Base-by-base conservation (phyloP, 2,329 filamentous ascomycete genomes). In the Fusarium circinatum region DNA sequence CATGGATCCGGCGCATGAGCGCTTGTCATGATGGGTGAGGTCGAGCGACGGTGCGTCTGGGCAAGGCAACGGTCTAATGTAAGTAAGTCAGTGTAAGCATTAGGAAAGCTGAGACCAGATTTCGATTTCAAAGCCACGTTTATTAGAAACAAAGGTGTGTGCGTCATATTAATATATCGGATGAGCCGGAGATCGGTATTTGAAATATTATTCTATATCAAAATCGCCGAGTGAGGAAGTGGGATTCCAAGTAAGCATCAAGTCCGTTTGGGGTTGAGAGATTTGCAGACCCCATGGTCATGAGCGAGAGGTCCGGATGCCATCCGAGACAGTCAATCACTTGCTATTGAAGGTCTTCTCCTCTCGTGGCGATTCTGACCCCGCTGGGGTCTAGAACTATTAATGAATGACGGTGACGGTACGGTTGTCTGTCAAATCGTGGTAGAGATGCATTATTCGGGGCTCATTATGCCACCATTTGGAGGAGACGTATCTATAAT, bases 301-400 rank as follows among this genome's bases (percentile, higher is more conserved):
- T 49, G 58, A 62, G 38, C 30, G 49, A 69, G 71, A 65, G 71
- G 71, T 55, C 54, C 71, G 71, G 71, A 57, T 74, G 65, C 30
- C 65, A 69, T 68, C 71, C 58, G 71, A 69, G 64, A 68, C 63
- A 57, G 58, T 69, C 54, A 60, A 41, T 68, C 48, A 60, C 41
- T 60, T 32, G 39, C 7, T 47, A 22, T 38, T 28, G 34, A 48
- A 68, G 47, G 64, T 30, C 13, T 52, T 55, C 15, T 55, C 51
- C 51, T 54, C 52, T 64, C 59, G 67, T 69, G 64, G 64, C 65
- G 52, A 70, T 69, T 69, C 28, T 49, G 26, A 24, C 28, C 39
- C 41, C 57, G 58, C 49, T 54, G 44, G 32, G 65, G 71, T 62
- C 71, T 69, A 62, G 71, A 74, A 38, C 41, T n/a, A 6, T 36